Evolutionary conservation across 371 early-diverging fungal genomes (phyloP).

Genomic region (Apophysomyces elegans): DNA sequence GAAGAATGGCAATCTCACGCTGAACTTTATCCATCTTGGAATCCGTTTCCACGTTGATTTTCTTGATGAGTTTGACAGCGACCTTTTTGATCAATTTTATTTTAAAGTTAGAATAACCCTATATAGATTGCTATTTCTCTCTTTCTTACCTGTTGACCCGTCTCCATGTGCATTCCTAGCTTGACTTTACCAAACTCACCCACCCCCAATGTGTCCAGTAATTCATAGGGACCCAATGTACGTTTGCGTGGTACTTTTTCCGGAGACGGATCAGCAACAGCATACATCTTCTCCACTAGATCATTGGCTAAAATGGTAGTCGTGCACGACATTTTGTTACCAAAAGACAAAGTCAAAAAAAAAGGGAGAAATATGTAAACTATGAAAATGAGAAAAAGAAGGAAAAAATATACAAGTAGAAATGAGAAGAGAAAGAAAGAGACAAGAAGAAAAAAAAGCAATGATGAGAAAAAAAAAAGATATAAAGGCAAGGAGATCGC

Average conservation of each 20-base stretch:
- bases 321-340: not conserved
- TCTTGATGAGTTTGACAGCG: slow-evolving; percentile 73
- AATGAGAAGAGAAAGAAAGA: not conserved
- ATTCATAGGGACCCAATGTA: slow-evolving; percentile 86
- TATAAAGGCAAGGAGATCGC: slow-evolving; percentile 11
- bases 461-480: slow-evolving; percentile 10
- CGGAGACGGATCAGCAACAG: not conserved
- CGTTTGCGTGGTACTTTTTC: not conserved
- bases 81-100: slow-evolving; percentile 44
- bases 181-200: slow-evolving; percentile 98
- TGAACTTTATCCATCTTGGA: slow-evolving; percentile 70
- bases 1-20: slow-evolving; percentile 71
- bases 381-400: not conserved
- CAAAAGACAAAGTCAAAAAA: not conserved
- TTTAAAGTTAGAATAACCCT: not conserved
- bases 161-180: slow-evolving; percentile 83
- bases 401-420: not conserved
- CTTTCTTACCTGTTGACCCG: slow-evolving; percentile 80
- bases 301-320: not conserved
- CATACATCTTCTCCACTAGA: not conserved
- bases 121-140: not conserved
- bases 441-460: not conserved
- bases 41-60: slow-evolving; percentile 66
- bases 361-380: not conserved
- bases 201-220: slow-evolving; percentile 92